These are phyloP conservation scores for Isoetes engelmannii DNA, from an alignment of 83 land plant species.

Conservation along the genomic window DNA sequence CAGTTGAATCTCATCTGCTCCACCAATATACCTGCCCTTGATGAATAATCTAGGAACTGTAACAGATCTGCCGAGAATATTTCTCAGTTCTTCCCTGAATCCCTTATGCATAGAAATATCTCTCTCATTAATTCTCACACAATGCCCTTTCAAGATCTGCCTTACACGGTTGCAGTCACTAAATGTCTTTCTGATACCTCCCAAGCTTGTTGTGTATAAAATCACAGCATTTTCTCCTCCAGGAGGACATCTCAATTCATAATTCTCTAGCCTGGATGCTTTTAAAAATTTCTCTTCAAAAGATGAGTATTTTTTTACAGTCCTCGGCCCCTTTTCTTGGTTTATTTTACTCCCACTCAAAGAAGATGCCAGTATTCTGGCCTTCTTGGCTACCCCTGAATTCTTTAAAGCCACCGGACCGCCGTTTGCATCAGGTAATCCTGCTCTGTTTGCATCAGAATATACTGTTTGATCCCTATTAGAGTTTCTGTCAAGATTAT, in stretches of 20 bases:
- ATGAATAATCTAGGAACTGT: constrained; percentile 26
- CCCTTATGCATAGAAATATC: constrained; percentile 31
- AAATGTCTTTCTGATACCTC: constrained; percentile 33
- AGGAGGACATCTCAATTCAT: constrained; percentile 21
- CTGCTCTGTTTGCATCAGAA: background rate
- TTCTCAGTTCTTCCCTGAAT: constrained; percentile 27
- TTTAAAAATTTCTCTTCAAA: background rate
- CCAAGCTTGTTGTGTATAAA: constrained; percentile 31
- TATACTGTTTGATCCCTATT: too few species aligned
- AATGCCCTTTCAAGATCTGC: constrained; percentile 14
- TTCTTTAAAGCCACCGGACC: background rate
- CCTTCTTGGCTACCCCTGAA: constrained; percentile 2
- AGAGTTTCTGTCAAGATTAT: too few species aligned
- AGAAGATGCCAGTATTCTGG: background rate
- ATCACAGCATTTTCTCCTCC: constrained; percentile 23
- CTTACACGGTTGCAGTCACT: constrained; percentile 24
- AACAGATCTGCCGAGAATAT: constrained; percentile 12
- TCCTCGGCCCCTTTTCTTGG: background rate
- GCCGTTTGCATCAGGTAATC: background rate
- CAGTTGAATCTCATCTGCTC: too few species aligned
- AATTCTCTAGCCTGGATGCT: constrained; percentile 13
- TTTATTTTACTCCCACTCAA: constrained; percentile 5
- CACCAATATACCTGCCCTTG: constrained; percentile 27
- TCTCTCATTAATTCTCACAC: constrained; percentile 23
- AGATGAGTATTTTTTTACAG: background rate